Base-by-base conservation (phyloP, 2,329 filamentous ascomycete genomes). In the Fusarium liriodendri region DNA sequence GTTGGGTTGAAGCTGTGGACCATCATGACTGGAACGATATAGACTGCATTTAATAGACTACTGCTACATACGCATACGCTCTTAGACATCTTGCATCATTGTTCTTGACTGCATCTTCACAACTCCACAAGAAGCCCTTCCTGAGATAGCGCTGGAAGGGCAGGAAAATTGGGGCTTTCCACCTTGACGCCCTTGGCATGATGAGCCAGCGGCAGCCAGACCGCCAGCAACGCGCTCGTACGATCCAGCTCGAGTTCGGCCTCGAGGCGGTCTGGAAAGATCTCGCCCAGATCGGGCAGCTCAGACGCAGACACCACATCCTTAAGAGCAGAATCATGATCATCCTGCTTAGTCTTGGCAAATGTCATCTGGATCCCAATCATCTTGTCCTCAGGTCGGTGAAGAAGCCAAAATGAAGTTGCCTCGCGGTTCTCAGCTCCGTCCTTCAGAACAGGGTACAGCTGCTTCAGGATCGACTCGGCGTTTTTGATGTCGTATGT, bases 381-480 rank as follows among this genome's bases (percentile, higher is more conserved):
- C 66, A 75, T 76, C 8, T 67, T 65, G 8, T 72, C 67, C 11
- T 74, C 47, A 0, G 74, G 75, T 0, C 50, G 61, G 6, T 77
- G 66, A 1, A 76, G 11, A 2, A 77, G 67, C 75, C 75, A 76
- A n/a, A 76, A 75, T 0, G 74, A 70, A 0, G 47, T 37, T 0
- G 75, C 75, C 4, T 64, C 68, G 7, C 66, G 67, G 4, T 65
- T 70, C 42, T 72, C 62, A 1, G 75, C 75, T 1, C 57, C 70
- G 14, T 74, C 72, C 8, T 66, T 77, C 0, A 76, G 27, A 4
- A 68, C 60, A 0, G 75, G 75, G n/a, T 77, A 76, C 14, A 70
- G 33, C 47, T 76, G 72, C 2, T 40, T 71, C n/a, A 76, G 10
- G 9, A 75, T 64, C 3, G 64, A 59, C 5, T 67, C 70, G 0